Percentiles rank a stretch among this genome's conserved stretches.
Conservation (phyloP, 2,329 filamentous ascomycete genomes). For the Diatrype stigma region DNA sequence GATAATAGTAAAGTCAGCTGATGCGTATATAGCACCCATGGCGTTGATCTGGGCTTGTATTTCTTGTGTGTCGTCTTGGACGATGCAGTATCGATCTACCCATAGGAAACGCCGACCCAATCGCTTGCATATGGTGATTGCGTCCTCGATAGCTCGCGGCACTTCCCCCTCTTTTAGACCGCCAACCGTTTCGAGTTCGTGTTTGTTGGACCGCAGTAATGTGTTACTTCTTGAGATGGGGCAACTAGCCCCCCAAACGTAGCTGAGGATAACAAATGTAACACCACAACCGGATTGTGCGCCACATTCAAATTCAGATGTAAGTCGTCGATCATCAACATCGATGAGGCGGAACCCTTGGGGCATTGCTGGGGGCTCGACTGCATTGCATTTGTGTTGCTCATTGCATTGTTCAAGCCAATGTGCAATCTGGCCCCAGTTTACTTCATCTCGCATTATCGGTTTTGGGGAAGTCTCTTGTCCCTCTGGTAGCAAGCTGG, state of each 20-base stretch:
- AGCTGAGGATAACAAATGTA: neutral
- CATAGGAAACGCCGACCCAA: neutral
- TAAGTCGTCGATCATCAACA: neutral
- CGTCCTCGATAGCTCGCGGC: neutral
- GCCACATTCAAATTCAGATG: neutral
- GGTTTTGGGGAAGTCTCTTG: too few species aligned
- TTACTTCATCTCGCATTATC: too few species aligned
- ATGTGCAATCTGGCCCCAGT: too few species aligned
- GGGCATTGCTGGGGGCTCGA: neutral
- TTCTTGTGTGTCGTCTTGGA: neutral
- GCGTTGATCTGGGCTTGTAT: neutral
- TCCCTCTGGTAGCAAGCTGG: too few species aligned
- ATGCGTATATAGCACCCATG: neutral
- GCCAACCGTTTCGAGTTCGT: neutral
- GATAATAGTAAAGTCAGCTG: neutral
- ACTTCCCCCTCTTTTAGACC: neutral
- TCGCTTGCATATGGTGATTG: neutral
- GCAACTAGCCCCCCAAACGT: neutral
- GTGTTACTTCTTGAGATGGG: neutral
- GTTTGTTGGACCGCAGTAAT: neutral
- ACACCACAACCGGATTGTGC: neutral
- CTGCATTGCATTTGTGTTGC: neutral
- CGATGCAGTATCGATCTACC: neutral
- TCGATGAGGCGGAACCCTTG: neutral
- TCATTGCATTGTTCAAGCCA: neutral